Evolutionary conservation across 202 grass and related monocot genomes (phyloP).

Genomic region (Carex arenaria): DNA sequence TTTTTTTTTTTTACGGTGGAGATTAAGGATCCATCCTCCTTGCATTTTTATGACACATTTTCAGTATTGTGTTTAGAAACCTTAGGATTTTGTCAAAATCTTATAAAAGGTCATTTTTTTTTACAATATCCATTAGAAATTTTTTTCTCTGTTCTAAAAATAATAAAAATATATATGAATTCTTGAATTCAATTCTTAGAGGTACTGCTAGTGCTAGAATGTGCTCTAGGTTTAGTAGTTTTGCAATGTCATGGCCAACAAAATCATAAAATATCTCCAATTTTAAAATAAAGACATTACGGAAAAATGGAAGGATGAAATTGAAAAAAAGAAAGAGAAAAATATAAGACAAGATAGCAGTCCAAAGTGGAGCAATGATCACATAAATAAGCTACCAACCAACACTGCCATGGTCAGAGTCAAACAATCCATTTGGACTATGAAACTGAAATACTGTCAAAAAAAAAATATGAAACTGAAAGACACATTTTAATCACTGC

Average conservation of each 20-base stretch:
- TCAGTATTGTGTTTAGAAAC: no score
- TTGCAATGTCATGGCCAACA: not conserved
- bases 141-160: not conserved
- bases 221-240: not conserved
- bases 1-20: not conserved
- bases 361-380: slow-evolving; percentile 16
- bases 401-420: slow-evolving; percentile 21
- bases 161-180: not conserved
- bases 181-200: not conserved
- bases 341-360: slow-evolving; percentile 6
- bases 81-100: not conserved
- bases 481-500: not conserved
- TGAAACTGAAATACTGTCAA: not conserved
- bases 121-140: not conserved
- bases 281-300: not conserved
- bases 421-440: slow-evolving; percentile 21
- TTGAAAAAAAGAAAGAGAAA: not conserved
- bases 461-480: not conserved
- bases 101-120: no score
- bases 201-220: not conserved
- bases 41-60: no score
- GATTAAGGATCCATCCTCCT: no score
- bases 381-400: slow-evolving; percentile 26
- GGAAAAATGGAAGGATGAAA: not conserved
- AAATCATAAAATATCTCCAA: not conserved